Base-by-base conservation (phyloP, 2,329 filamentous ascomycete genomes). In the Cladosporium phlei region DNA sequence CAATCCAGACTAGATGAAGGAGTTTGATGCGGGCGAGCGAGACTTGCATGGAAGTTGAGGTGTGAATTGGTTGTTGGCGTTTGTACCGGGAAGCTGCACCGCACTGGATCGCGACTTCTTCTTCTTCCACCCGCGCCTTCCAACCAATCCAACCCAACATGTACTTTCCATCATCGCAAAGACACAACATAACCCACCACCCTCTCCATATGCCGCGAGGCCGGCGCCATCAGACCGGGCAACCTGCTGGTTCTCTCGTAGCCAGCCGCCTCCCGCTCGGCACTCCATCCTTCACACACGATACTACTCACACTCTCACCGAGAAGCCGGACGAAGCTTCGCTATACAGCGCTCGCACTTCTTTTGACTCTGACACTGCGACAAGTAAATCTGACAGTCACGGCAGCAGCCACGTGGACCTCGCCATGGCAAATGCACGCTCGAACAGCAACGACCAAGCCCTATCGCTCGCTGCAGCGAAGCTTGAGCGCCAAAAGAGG, bases 401-500 rank as follows among this genome's bases (percentile, higher is more conserved):
- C 24, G 25, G 17, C 14, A 39, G 25, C 22, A 19, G 24, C 25
- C 25, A 28, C 37, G 12, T 8, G 6, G 24, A 17, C n/a, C 40
- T 35, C 21, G 24, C 14, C 29, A 45, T 45, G 40, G 29, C 40
- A 8, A 27, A 28, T 2, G 20, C 21, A 4, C n/a, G 17, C 9
- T 22, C 27, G 16, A 25, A 9, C 19, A 28, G 33, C n/a, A 21
- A 4, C 24, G 21, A 28, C 11, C 35, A 27, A 5, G 16, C 37
- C 17, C 37, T n/a, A 11, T 39, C 37, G 16, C 20, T 29, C 22
- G 40, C 40, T 8, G 30, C 40, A 35, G 59, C 59, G 12, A 63
- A 61, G 49, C 53, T 65, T 2, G 58, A 57, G 32, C 61, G 62
- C 19, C 61, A 65, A 49, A 58, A 58, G 25, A 56, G 57, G 47